Conservation (phyloP, 2,329 filamentous ascomycete genomes). For the Leptosphaerulina australis region DNA sequence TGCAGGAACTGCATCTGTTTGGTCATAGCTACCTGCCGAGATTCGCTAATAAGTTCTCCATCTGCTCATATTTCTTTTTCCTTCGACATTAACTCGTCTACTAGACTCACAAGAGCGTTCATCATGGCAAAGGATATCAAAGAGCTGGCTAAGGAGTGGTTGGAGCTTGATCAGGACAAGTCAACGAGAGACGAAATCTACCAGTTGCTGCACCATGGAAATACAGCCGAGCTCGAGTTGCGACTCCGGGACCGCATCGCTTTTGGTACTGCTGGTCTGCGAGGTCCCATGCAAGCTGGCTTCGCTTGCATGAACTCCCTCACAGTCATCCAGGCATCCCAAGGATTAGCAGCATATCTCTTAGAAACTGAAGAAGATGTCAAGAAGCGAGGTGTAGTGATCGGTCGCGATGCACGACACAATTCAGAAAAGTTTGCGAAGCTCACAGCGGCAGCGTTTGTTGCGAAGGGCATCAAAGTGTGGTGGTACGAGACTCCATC, state of each 20-base stretch:
- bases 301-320: conserved; percentile 66
- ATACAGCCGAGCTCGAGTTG: conserved; percentile 57
- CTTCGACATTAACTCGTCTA: background rate
- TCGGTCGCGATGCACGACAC: conserved; percentile 67
- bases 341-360: conserved; percentile 68
- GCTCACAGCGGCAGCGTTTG: conserved; percentile 65
- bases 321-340: conserved; percentile 67
- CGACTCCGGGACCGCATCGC: conserved; percentile 63
- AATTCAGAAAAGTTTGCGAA: conserved; percentile 67
- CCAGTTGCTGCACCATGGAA: conserved; percentile 54
- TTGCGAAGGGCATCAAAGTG: conserved; percentile 63
- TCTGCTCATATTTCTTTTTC: background rate
- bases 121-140: conserved; percentile 45
- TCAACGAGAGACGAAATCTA: conserved; percentile 61
- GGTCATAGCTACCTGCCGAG: conserved; percentile 13
- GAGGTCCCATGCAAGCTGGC: conserved; percentile 69
- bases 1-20: conserved; percentile 25
- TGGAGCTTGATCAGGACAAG: conserved; percentile 63
- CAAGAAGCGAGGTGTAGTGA: conserved; percentile 59
- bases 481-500: conserved; percentile 63
- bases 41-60: conserved; percentile 10
- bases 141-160: conserved; percentile 61
- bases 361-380: conserved; percentile 53
- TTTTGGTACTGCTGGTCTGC: conserved; percentile 67
- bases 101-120: background rate